Conservation (phyloP, 2,329 filamentous ascomycete genomes). For the Aureobasidium mangrovei region DNA sequence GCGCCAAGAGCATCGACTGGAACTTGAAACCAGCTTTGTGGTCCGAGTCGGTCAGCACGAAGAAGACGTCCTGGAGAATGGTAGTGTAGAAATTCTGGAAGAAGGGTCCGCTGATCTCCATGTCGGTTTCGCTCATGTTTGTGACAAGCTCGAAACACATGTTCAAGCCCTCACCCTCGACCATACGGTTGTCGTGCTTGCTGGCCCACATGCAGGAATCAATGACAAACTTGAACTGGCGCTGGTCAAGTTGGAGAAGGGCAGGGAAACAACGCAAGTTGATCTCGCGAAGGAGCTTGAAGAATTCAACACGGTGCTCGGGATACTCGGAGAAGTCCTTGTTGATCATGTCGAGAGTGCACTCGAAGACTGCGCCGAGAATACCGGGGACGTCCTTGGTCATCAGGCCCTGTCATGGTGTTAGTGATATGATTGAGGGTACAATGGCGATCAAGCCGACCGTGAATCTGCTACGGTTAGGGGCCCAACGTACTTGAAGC, state of each 20-base stretch:
- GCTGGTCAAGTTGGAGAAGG: constrained; percentile 84
- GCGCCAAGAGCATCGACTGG: constrained; percentile 84
- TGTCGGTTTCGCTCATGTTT: constrained; percentile 91
- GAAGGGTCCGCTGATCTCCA: constrained; percentile 80
- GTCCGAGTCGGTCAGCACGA: constrained; percentile 92
- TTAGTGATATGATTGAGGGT: constrained; percentile 23
- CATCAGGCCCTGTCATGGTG: constrained; percentile 64
- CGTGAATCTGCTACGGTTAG: constrained; percentile 44
- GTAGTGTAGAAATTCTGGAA: constrained; percentile 97
- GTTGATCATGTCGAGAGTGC: constrained; percentile 99
- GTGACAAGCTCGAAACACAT: constrained; percentile 98
- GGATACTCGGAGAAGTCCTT: constrained; percentile 99
- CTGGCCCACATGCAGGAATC: constrained; percentile 99
- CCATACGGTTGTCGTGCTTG: constrained; percentile 98
- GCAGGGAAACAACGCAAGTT: constrained; percentile 96
- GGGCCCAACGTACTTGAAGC: constrained; percentile 71
- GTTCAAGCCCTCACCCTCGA: constrained; percentile 89
- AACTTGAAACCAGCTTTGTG: constrained; percentile 99
- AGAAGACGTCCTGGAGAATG: constrained; percentile 96
- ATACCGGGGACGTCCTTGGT: constrained; percentile 95
- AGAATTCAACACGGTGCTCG: constrained; percentile 98
- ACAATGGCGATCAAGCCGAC: constrained; percentile 9
- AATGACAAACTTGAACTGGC: constrained; percentile 98
- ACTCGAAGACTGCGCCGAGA: constrained; percentile 98
- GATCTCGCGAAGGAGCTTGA: constrained; percentile 91